Base-by-base conservation (phyloP, 2,329 filamentous ascomycete species). In the Ophiostoma sp. region DNA sequence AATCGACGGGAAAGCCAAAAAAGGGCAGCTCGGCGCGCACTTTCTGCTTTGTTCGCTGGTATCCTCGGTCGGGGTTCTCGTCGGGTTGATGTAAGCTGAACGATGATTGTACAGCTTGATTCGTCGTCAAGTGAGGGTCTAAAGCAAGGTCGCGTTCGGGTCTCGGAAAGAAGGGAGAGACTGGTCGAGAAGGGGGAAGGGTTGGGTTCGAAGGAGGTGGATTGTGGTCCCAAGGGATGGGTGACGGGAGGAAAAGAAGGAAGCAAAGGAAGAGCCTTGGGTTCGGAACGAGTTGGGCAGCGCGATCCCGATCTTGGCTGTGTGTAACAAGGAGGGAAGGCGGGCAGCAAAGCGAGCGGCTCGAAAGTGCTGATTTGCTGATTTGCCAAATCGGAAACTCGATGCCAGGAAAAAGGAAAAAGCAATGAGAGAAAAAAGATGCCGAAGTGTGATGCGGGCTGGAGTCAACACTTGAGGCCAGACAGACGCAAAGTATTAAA, bases 151-250 rank as follows among this genome's bases (percentile, higher is more conserved):
- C 57, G 57, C 50, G 50, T 25, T 39, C 57, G 19, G 31, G 31
- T 59, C 55, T 59, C 55, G 55, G 55, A 17, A 59, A 19, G 28
- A 59, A 28, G 55, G 55, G 55, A 59, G 55, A 33, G 28, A 19
- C 9, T 4, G 11, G 42, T 48, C 42, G 42, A n/a, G 28, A 59
- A 59, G 28, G 25, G 55, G 28, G 55, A 15, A 48, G 6, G 2
- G 15, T 48, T 48, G 15, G 42, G 42, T 55, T 59, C 28, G 55
- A 19, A 36, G 33, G 33, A 66, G 22, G 22, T 66, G 55, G 15
- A 8, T 55, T 59, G 55, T 36, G 59, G 59, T 19, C 36, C 61
- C 36, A 28, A 66, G 61, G 61, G 61, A 66, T 66, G 61, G 31
- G 33, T 12, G 22, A 39, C 57, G 61, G 61, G 36, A 45, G 22